These are phyloP conservation scores for Fusarium penzigii DNA, from an alignment of 2,329 filamentous ascomycete genomes.

Conservation along the genomic window DNA sequence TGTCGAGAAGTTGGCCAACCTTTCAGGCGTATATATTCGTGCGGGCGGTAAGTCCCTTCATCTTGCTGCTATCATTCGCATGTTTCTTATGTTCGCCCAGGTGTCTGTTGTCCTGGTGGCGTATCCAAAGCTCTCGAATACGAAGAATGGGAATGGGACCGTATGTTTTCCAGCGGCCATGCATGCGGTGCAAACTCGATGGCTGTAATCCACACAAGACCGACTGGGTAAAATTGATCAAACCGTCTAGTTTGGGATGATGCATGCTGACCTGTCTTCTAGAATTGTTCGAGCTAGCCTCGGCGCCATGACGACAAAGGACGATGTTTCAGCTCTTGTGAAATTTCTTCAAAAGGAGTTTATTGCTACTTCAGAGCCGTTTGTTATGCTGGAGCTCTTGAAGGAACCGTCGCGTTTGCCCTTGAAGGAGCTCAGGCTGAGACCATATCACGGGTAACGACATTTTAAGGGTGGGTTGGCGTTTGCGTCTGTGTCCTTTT, in stretches of 20 bases:
- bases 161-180: slow-evolving; percentile 57
- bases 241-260: background rate
- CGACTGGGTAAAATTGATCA: slow-evolving; percentile 48
- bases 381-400: slow-evolving; percentile 11
- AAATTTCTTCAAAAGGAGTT: slow-evolving; percentile 41
- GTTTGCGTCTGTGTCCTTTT: too few species aligned
- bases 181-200: slow-evolving; percentile 56
- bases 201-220: slow-evolving; percentile 53
- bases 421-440: slow-evolving; percentile 14
- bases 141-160: slow-evolving; percentile 54
- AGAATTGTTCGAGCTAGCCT: slow-evolving; percentile 62
- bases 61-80: too few species aligned
- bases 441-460: slow-evolving; percentile 4
- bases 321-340: slow-evolving; percentile 53
- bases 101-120: slow-evolving; percentile 50
- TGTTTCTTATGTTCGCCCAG: slow-evolving; percentile 27
- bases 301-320: slow-evolving; percentile 60
- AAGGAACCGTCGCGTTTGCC: slow-evolving; percentile 11
- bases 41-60: slow-evolving; percentile 44
- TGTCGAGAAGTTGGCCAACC: slow-evolving; percentile 60
- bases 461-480: too few species aligned
- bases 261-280: background rate
- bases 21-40: slow-evolving; percentile 58
- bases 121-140: slow-evolving; percentile 50
- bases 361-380: slow-evolving; percentile 3